Percentiles rank a stretch among this genome's conserved stretches.
Evolutionary conservation across 1,284 basidiomycete species (phyloP).

Genomic region (Peniophora sp.): DNA sequence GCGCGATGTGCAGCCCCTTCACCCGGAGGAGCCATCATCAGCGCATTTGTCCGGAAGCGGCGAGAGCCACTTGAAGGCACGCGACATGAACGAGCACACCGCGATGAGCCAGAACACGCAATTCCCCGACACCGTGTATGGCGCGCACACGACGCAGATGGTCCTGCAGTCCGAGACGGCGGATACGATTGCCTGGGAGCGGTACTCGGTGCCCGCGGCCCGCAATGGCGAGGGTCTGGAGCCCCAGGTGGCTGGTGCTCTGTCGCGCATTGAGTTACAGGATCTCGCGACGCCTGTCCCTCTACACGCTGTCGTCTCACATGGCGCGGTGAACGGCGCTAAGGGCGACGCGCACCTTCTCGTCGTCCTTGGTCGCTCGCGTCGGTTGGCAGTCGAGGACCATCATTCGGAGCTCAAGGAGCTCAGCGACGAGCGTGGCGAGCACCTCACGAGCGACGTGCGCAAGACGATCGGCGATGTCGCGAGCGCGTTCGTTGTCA

Average conservation of each 20-base stretch:
- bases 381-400: constrained; percentile 58
- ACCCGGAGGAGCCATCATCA: not conserved
- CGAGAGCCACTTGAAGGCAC: constrained; percentile 10
- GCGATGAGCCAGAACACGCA: constrained; percentile 25
- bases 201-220: constrained; percentile 24
- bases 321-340: constrained; percentile 16
- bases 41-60: not conserved
- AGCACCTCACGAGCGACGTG: constrained; percentile 45
- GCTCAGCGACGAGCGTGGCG: constrained; percentile 47
- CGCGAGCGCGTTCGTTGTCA: constrained; percentile 64
- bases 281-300: constrained; percentile 45
- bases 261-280: constrained; percentile 48
- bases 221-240: constrained; percentile 11
- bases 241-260: constrained; percentile 24
- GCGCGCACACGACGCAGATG: constrained; percentile 29
- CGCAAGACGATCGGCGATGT: constrained; percentile 79
- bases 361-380: constrained; percentile 62
- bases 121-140: constrained; percentile 40
- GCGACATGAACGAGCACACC: constrained; percentile 20
- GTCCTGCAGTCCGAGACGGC: constrained; percentile 38
- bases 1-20: constrained; percentile 24
- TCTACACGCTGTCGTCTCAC: constrained; percentile 39
- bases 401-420: constrained; percentile 57
- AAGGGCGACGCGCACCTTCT: constrained; percentile 32
- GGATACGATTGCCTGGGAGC: constrained; percentile 30